phyloP scores from a whole-genome alignment of 1,284 basidiomycete species.

The Rhodofomes roseus region DNA sequence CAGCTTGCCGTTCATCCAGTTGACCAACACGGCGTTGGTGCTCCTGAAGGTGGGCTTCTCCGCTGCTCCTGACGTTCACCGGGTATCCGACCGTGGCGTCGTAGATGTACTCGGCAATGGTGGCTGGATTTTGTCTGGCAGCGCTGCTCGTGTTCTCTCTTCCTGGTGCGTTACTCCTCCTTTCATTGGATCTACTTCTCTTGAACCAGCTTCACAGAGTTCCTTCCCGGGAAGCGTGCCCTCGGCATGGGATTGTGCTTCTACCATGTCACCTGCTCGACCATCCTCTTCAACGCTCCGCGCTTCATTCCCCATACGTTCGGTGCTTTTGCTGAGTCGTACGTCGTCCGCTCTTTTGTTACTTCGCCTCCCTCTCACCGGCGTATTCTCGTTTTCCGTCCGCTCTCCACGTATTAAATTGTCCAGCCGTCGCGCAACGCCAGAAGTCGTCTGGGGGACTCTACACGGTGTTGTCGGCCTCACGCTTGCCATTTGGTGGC shows the following conservation, averaged over 20 bases:
- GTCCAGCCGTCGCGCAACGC: slow-evolving; percentile 55
- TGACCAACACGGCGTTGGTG: slow-evolving; percentile 77
- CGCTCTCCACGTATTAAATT: not conserved
- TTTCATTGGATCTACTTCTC: not conserved
- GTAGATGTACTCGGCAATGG: slow-evolving; percentile 62
- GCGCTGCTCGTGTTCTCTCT: slow-evolving; percentile 59
- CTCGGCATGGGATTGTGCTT: slow-evolving; percentile 71
- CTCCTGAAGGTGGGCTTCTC: slow-evolving; percentile 57
- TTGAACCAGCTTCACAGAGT: slow-evolving; percentile 46
- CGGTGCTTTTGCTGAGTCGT: slow-evolving; percentile 60
- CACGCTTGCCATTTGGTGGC: slow-evolving; percentile 73
- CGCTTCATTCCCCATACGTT: slow-evolving; percentile 75
- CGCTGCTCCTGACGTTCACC: not conserved
- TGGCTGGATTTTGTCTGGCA: slow-evolving; percentile 54
- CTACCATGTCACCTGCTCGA: slow-evolving; percentile 74
- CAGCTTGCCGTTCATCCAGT: slow-evolving; percentile 66
- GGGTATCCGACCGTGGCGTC: too few species aligned
- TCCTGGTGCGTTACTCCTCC: slow-evolving; percentile 45
- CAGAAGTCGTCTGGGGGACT: slow-evolving; percentile 65
- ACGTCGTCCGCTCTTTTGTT: slow-evolving; percentile 24
- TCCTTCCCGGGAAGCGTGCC: slow-evolving; percentile 80
- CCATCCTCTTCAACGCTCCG: slow-evolving; percentile 70
- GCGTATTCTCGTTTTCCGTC: not conserved
- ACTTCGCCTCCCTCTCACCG: not conserved
- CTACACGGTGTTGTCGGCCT: slow-evolving; percentile 66